Percentiles rank a stretch among this genome's conserved stretches.
These are phyloP conservation scores for Cerioporus squamosus DNA, from an alignment of 1,284 basidiomycete genomes.

Conservation along the genomic window DNA sequence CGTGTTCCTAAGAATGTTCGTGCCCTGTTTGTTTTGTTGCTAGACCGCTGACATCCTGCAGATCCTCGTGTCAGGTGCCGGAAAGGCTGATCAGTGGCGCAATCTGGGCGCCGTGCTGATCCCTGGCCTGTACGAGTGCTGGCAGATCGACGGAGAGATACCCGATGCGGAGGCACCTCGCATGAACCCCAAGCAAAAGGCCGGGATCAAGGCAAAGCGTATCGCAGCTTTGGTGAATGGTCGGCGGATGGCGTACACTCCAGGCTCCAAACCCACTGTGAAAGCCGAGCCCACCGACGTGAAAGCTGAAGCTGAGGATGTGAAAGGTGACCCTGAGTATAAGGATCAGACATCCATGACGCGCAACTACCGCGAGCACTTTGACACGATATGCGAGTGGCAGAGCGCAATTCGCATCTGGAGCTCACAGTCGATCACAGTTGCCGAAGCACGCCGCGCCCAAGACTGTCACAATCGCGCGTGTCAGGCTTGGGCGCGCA, in stretches of 20 bases:
- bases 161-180: constrained; percentile 28
- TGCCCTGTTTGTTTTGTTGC: too few species aligned
- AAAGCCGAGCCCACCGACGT: too few species aligned
- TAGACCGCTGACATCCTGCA: not conserved
- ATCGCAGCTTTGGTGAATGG: not conserved
- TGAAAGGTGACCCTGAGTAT: constrained; percentile 11
- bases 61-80: constrained; percentile 25
- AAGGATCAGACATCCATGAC: constrained; percentile 11
- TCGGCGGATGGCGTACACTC: too few species aligned
- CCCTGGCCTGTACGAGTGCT: constrained; percentile 26
- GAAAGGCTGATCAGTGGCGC: constrained; percentile 34
- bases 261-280: too few species aligned
- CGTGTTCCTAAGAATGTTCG: too few species aligned
- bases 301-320: not conserved
- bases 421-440: constrained; percentile 22
- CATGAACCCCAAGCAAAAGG: not conserved
- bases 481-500: constrained; percentile 28
- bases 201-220: too few species aligned
- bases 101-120: constrained; percentile 21
- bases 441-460: constrained; percentile 24
- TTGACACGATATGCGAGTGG: constrained; percentile 23
- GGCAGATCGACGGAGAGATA: constrained; percentile 29
- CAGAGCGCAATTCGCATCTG: constrained; percentile 27
- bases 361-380: constrained; percentile 25
- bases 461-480: constrained; percentile 13